Percentiles rank a stretch among this genome's conserved stretches.
phyloP scores from a whole-genome alignment of 2,329 filamentous ascomycete genomes.

The Calonectria leucothoes region DNA sequence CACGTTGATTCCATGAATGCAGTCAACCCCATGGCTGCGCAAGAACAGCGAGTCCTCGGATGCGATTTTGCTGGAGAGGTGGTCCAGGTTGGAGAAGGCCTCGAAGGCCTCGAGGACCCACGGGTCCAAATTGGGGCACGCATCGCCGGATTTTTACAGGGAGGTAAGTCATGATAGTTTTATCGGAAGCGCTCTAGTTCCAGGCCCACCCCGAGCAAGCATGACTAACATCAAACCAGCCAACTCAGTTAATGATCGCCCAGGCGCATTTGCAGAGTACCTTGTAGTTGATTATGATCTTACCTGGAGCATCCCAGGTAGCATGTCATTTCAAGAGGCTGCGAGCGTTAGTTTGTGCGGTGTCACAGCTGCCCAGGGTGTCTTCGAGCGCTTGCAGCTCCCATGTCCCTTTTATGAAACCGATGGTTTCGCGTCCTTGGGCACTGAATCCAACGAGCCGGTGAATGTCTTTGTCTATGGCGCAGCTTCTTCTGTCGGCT shows the following conservation, averaged over 20 bases:
- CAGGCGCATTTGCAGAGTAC: conserved; percentile 59
- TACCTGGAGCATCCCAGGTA: conserved; percentile 50
- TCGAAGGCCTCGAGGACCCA: conserved; percentile 18
- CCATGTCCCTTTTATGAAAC: conserved; percentile 44
- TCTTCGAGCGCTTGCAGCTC: conserved; percentile 52
- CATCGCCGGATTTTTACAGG: conserved; percentile 56
- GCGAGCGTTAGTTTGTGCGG: conserved; percentile 54
- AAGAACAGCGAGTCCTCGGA: conserved; percentile 47
- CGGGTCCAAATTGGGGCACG: conserved; percentile 41
- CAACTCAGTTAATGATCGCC: conserved; percentile 52
- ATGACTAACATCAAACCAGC: conserved; percentile 36
- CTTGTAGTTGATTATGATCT: conserved; percentile 49
- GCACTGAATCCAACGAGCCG: neutral
- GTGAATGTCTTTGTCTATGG: conserved; percentile 45
- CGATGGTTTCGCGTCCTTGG: neutral
- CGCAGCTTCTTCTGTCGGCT: conserved; percentile 45
- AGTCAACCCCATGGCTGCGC: conserved; percentile 45
- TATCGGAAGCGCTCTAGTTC: neutral
- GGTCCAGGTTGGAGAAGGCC: conserved; percentile 27
- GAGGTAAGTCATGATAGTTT: conserved; percentile 31
- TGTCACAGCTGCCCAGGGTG: conserved; percentile 56
- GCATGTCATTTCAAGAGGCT: conserved; percentile 49
- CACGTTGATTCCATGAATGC: conserved; percentile 48
- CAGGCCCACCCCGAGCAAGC: neutral
- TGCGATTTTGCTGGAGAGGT: conserved; percentile 55